Conservation (phyloP, 1,284 basidiomycete genomes). For the Phaffia rhodozyma region DNA sequence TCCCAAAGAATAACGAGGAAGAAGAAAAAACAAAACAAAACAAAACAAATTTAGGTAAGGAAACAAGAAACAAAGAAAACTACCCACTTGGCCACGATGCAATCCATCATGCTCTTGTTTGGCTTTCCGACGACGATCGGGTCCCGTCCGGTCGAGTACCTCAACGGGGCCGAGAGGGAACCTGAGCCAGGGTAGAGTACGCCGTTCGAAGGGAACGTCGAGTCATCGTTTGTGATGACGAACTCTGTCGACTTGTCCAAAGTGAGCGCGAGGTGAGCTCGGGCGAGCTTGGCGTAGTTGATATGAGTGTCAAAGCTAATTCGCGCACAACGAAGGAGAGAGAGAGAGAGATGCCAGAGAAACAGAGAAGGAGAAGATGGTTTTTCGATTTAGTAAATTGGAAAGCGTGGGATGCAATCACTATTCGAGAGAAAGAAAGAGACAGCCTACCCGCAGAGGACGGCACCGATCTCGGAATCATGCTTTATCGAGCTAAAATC, state of each 20-base stretch:
- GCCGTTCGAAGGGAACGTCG: conserved; percentile 68
- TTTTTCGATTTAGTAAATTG: not conserved
- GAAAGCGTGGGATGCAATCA: not conserved
- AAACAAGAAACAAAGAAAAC: conserved; percentile 11
- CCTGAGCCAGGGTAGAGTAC: conserved; percentile 78
- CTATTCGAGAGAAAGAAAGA: conserved; percentile 19
- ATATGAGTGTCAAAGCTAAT: conserved; percentile 31
- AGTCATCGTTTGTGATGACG: conserved; percentile 86
- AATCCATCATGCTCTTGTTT: conserved; percentile 81
- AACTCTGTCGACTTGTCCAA: conserved; percentile 70
- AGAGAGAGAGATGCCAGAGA: not conserved
- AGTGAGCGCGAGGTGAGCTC: conserved; percentile 78
- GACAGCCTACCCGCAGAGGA: conserved; percentile 75
- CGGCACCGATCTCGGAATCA: conserved; percentile 76
- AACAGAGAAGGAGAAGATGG: not conserved
- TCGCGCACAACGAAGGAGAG: conserved; percentile 14
- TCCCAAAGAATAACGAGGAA: too few species aligned
- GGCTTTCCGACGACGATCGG: conserved; percentile 71
- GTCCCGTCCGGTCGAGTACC: conserved; percentile 50
- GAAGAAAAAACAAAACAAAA: not conserved
- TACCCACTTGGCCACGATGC: conserved; percentile 80
- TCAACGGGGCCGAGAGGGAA: conserved; percentile 66
- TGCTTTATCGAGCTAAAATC: conserved; percentile 53
- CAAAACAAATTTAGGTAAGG: not conserved
- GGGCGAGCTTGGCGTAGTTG: conserved; percentile 88